Percentiles rank a stretch among this genome's conserved stretches.
Evolutionary conservation across 1,284 basidiomycete genomes (phyloP).

Genomic region (Farysia itapuensis): DNA sequence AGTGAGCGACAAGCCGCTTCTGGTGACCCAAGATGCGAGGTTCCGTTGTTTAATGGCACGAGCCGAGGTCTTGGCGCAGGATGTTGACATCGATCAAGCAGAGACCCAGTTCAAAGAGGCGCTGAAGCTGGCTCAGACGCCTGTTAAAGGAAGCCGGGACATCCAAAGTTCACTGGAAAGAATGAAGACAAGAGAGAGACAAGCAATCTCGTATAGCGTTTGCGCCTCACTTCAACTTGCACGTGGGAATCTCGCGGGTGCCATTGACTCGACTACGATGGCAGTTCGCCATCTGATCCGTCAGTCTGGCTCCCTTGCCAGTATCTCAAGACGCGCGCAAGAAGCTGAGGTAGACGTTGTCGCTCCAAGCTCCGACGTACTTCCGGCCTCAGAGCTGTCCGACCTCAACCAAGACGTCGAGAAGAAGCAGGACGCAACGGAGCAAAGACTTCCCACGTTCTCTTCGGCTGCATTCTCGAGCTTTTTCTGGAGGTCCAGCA

Average conservation of each 20-base stretch:
- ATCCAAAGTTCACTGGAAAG: constrained; percentile 18
- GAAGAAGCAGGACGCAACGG: background rate
- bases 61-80: constrained; percentile 11
- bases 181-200: constrained; percentile 17
- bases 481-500: constrained; percentile 24
- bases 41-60: constrained; percentile 28
- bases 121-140: constrained; percentile 13
- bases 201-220: constrained; percentile 19
- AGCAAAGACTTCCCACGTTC: constrained; percentile 13
- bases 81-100: constrained; percentile 11
- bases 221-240: constrained; percentile 20
- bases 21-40: constrained; percentile 21
- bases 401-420: background rate
- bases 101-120: constrained; percentile 19
- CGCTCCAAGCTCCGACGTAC: constrained; percentile 1
- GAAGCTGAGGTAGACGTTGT: constrained; percentile 1
- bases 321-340: constrained; percentile 9
- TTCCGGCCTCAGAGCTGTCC: constrained; percentile 1
- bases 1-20: background rate
- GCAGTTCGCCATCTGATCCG: constrained; percentile 26
- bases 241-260: constrained; percentile 18
- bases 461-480: constrained; percentile 12
- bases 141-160: constrained; percentile 5
- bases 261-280: constrained; percentile 16
- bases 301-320: constrained; percentile 9